These are phyloP conservation scores for Microsporum audouinii DNA, from an alignment of 2,329 filamentous ascomycete species.

Conservation along the genomic window DNA sequence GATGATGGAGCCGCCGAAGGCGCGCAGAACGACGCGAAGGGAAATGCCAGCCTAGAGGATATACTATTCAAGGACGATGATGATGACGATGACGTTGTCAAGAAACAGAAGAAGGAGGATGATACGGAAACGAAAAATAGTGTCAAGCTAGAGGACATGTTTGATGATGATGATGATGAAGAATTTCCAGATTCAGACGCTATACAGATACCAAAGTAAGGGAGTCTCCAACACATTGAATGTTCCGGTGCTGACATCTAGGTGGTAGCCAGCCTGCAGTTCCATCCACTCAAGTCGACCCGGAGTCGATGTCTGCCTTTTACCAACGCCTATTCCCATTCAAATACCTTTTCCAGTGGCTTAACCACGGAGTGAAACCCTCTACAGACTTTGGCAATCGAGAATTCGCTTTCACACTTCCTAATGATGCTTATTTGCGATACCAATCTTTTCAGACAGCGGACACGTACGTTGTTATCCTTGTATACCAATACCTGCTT, in stretches of 20 bases:
- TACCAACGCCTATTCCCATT: slow-evolving; percentile 95
- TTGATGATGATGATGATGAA: slow-evolving; percentile 45
- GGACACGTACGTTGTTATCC: slow-evolving; percentile 41
- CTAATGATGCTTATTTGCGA: slow-evolving; percentile 80
- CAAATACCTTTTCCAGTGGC: slow-evolving; percentile 89
- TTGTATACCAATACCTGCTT: slow-evolving; percentile 15
- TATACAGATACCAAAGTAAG: slow-evolving; percentile 15
- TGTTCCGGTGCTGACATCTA: neutral
- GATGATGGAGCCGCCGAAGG: neutral
- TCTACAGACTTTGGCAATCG: slow-evolving; percentile 81
- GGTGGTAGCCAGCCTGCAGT: slow-evolving; percentile 21
- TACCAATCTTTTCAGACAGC: slow-evolving; percentile 70
- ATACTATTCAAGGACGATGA: neutral
- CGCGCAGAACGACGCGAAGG: neutral
- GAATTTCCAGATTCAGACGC: slow-evolving; percentile 46
- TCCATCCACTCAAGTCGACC: slow-evolving; percentile 49
- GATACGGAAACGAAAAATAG: neutral
- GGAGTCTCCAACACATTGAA: neutral
- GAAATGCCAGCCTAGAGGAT: neutral
- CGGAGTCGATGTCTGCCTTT: slow-evolving; percentile 81
- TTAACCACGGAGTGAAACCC: slow-evolving; percentile 82
- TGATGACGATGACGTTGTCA: neutral
- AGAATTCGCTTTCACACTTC: slow-evolving; percentile 92
- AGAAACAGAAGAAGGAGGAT: neutral
- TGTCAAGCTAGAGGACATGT: slow-evolving; percentile 46